Percentiles rank a stretch among this genome's conserved stretches.
Evolutionary conservation across 345 rosid genomes (phyloP).

Genomic region (Eucalyptus tenuipes): DNA sequence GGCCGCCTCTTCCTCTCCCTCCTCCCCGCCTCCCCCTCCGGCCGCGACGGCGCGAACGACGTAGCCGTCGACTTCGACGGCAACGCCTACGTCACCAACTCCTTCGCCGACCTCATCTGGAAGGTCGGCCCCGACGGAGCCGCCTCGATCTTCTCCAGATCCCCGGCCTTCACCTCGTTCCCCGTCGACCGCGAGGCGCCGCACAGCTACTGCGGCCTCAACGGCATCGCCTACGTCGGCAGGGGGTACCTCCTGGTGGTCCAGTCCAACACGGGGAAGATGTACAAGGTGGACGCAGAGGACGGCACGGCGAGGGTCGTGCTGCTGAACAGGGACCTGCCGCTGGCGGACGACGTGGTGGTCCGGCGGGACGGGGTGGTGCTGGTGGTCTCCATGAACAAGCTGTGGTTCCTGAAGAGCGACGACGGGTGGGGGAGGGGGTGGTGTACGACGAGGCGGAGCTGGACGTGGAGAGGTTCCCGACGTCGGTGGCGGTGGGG

Average conservation of each 20-base stretch:
- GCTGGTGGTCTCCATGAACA: conserved; percentile 44
- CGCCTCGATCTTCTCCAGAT: conserved; percentile 60
- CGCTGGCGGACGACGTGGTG: conserved; percentile 51
- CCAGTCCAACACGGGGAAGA: conserved; percentile 77
- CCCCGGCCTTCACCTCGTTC: conserved; percentile 28
- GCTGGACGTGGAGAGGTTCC: conserved; percentile 44
- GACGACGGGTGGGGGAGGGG: conserved; percentile 64
- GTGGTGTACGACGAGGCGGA: conserved; percentile 54
- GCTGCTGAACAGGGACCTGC: conserved; percentile 30
- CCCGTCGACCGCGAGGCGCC: conserved; percentile 23
- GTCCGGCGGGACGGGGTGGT: conserved; percentile 51
- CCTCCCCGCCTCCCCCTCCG: conserved; percentile 16
- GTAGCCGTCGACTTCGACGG: conserved; percentile 66
- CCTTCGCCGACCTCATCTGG: conserved; percentile 81
- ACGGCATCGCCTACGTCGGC: conserved; percentile 68
- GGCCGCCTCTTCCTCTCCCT: conserved; percentile 30
- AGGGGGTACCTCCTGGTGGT: conserved; percentile 72
- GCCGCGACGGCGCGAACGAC: conserved; percentile 43
- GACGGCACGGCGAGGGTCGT: conserved; percentile 53
- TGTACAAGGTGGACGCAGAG: conserved; percentile 71
- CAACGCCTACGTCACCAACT: conserved; percentile 81
- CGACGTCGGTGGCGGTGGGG: conserved; percentile 50
- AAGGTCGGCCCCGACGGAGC: conserved; percentile 50
- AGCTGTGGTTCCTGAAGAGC: conserved; percentile 65
- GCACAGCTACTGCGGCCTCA: conserved; percentile 42